Evolutionary conservation across 164 flowering plant genomes (phyloP), one percentile per base, ranked within the genome.

Genomic region (Stephania yunnanensis): DNA sequence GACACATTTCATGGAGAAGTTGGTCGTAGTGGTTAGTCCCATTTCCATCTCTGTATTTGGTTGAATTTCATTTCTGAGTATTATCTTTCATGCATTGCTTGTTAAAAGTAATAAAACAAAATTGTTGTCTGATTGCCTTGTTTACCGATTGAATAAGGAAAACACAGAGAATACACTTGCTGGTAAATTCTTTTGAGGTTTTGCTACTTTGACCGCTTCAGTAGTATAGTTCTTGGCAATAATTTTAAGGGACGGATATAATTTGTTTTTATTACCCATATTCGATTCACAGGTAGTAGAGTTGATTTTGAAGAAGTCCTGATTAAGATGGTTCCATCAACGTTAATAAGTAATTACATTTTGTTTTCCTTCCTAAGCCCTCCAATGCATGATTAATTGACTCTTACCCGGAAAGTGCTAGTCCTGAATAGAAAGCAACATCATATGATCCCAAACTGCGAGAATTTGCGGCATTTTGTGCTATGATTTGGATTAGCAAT

Each of bases 11-110:
- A 55, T 66, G 29, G 78, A 70, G 45, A 83, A 82, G 76, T 70
- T 78, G 50, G 70, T 61, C 44, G 74, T 68, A 46, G 58, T 46
- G 55, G 89, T 89, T 73, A 85, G 90, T 81, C 70, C 31, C 42
- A 69, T 45, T 76, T 69, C 25, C 22, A 50, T 36, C 22, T 48
- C 64, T 69, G 31, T 52, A 44, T 77, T 52, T 42, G 10, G 46
- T 46, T 36, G 15, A 73, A 29, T 58, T 73, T 63, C 31, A 15
- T 13, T 9, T 7, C 58, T 74, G 4, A 25, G 6, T 30, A 15
- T n/a, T 25, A 29, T 71, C 67, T 58, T 25, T 45, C 46, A 13
- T 45, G 46, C 45, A 76, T 7, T 22, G 36, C 11, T 50, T 55
- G 29, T 15, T 6, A 5, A 20, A 12, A n/a, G 20, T 58, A 12